These are phyloP conservation scores for Pulveroboletus sp. DNA, from an alignment of 768 basidiomycete genomes.

Conservation along the genomic window DNA sequence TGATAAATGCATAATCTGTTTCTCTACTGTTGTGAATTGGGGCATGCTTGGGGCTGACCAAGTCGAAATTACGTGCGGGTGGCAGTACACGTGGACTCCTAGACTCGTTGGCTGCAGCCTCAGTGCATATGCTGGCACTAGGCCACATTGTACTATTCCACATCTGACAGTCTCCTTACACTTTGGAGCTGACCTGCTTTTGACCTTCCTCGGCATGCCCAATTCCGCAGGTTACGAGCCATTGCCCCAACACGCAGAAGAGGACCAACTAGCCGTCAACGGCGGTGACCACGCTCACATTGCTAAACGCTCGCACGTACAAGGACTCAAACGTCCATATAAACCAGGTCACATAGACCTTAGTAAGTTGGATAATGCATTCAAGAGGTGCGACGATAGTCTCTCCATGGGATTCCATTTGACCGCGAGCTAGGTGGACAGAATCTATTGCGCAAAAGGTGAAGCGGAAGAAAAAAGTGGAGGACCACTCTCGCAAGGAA, in stretches of 20 bases:
- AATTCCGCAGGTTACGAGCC: conserved; percentile 44
- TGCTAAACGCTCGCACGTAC: conserved; percentile 24
- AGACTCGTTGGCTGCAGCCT: neutral
- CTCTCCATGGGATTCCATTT: neutral
- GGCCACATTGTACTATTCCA: conserved; percentile 14
- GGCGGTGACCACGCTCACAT: conserved; percentile 27
- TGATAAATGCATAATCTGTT: neutral
- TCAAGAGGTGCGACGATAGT: conserved; percentile 55
- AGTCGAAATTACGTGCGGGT: conserved; percentile 10
- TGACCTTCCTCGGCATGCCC: conserved; percentile 32
- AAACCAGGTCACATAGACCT: conserved; percentile 71
- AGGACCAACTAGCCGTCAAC: conserved; percentile 36
- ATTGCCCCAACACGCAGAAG: conserved; percentile 38
- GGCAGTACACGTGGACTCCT: conserved; percentile 21
- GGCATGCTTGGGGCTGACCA: neutral
- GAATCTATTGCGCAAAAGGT: conserved; percentile 83
- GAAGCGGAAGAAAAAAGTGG: conserved; percentile 69
- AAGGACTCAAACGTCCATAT: conserved; percentile 29
- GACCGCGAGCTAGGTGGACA: conserved; percentile 57
- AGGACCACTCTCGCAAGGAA: conserved; percentile 59
- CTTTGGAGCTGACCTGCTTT: neutral
- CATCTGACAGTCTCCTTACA: conserved; percentile 2
- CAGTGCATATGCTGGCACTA: conserved; percentile 11
- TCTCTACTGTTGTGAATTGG: neutral
- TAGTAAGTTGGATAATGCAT: conserved; percentile 73